phyloP scores from a whole-genome alignment of 176 grass and related monocot genomes.

The Puccinellia tenuiflora region DNA sequence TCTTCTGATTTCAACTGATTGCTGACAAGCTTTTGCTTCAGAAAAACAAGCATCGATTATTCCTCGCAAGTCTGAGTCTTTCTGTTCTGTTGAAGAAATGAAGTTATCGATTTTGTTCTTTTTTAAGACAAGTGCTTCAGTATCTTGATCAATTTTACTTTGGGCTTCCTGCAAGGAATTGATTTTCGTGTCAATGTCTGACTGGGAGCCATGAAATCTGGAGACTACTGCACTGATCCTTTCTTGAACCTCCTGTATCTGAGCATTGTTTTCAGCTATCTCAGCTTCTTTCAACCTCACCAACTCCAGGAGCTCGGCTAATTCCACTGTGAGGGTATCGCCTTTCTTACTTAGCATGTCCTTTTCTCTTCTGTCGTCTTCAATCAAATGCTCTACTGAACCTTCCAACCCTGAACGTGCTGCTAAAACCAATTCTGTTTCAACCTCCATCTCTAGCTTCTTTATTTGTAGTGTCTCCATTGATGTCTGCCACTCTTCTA shows the following conservation, averaged over 20 bases:
- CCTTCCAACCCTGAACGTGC: constrained; percentile 61
- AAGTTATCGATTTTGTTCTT: constrained; percentile 69
- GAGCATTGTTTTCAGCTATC: constrained; percentile 82
- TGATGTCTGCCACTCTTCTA: constrained; percentile 77
- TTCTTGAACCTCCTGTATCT: constrained; percentile 68
- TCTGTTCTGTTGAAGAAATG: constrained; percentile 54
- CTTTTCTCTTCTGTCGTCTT: constrained; percentile 71
- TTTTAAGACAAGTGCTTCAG: constrained; percentile 41
- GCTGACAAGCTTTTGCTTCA: constrained; percentile 68
- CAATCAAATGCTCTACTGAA: constrained; percentile 68
- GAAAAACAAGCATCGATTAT: constrained; percentile 48
- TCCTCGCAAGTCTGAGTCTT: constrained; percentile 44
- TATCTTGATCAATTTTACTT: constrained; percentile 58
- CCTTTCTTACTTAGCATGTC: constrained; percentile 57
- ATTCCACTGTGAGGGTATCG: constrained; percentile 57
- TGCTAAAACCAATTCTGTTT: constrained; percentile 69
- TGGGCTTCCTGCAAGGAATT: constrained; percentile 48
- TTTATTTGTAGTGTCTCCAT: constrained; percentile 79
- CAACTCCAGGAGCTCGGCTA: constrained; percentile 67
- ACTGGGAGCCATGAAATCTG: constrained; percentile 58
- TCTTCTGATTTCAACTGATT: constrained; percentile 52
- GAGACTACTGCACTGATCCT: constrained; percentile 55
- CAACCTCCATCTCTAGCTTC: constrained; percentile 71
- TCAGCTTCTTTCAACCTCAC: constrained; percentile 78
- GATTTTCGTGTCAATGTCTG: constrained; percentile 65